Conservation (phyloP, 2,329 filamentous ascomycete species). For the Stagonosporopsis chrysanthemi region DNA sequence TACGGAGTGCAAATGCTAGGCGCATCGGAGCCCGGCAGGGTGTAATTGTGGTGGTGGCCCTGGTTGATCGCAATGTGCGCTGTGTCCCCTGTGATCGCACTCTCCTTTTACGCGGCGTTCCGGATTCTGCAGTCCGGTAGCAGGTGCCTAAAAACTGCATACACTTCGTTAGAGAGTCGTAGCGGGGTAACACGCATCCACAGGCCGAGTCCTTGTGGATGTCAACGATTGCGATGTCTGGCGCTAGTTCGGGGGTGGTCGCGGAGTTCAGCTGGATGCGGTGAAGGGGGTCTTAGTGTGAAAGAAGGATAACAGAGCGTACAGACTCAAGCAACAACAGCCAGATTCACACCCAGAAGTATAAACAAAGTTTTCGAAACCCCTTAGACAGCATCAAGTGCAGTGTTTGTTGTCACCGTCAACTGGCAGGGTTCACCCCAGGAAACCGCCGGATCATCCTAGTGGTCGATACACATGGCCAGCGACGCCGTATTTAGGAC, state of each 20-base stretch:
- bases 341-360: background rate
- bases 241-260: constrained; percentile 27
- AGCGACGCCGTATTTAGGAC: background rate
- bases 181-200: constrained; percentile 26
- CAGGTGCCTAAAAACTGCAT: background rate
- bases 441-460: constrained; percentile 1
- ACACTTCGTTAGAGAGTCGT: constrained; percentile 15
- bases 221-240: constrained; percentile 25
- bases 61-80: constrained; percentile 20
- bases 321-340: background rate
- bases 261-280: constrained; percentile 26
- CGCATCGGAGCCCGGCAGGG: constrained; percentile 20
- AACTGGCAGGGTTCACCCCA: constrained; percentile 16
- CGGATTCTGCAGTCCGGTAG: background rate
- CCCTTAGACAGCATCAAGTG: constrained; percentile 3
- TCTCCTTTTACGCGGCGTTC: constrained; percentile 17
- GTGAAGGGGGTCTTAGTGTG: constrained; percentile 8
- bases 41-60: constrained; percentile 13
- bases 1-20: constrained; percentile 5
- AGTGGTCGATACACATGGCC: background rate
- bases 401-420: constrained; percentile 17
- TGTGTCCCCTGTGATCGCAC: constrained; percentile 11
- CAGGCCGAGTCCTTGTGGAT: constrained; percentile 7
- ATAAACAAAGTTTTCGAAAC: background rate
- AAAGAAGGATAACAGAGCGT: background rate